Percentiles rank a stretch among this genome's conserved stretches.
phyloP scores from a whole-genome alignment of 2,329 filamentous ascomycete species.

The Aspergillus candidus region DNA sequence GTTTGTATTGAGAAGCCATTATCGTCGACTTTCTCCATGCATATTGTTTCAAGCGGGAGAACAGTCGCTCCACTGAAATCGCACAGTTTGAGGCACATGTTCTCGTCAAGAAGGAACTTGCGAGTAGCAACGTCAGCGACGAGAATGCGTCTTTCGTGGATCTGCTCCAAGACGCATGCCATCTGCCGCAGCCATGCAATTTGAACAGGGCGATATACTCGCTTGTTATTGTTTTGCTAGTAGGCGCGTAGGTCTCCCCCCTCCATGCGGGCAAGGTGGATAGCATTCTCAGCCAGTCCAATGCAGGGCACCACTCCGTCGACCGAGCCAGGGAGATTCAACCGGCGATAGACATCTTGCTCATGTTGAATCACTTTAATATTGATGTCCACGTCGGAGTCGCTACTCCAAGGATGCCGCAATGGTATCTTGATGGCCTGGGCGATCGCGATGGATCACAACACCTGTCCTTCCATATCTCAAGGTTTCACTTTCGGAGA shows the following conservation, averaged over 20 bases:
- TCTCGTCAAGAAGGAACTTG: too few relatives aligned
- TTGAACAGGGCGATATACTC: too few relatives aligned
- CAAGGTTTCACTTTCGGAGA: slow-evolving; percentile 7
- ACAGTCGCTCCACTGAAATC: too few relatives aligned
- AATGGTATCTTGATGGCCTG: slow-evolving; percentile 13
- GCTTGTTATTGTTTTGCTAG: too few relatives aligned
- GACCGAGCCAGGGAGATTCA: slow-evolving; percentile 2
- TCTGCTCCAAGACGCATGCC: too few relatives aligned
- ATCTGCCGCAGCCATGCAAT: too few relatives aligned
- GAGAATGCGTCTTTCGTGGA: too few relatives aligned
- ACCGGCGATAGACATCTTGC: slow-evolving; percentile 14
- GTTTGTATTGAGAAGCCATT: slow-evolving; percentile 21
- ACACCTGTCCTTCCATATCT: slow-evolving; percentile 12
- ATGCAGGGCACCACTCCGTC: slow-evolving; percentile 12
- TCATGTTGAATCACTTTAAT: slow-evolving; percentile 11
- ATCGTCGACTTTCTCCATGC: slow-evolving; percentile 21
- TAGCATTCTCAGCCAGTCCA: slow-evolving; percentile 5
- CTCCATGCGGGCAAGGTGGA: slow-evolving; percentile 17
- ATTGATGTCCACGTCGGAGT: slow-evolving; percentile 12
- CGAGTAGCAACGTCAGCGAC: too few relatives aligned
- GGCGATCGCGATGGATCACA: slow-evolving; percentile 5
- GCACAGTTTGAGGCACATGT: too few relatives aligned
- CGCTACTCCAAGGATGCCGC: slow-evolving; percentile 9
- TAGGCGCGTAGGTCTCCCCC: too few relatives aligned
- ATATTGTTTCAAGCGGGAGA: too few relatives aligned